Conservation (phyloP, 345 rosid species). For the Chamaenerion angustifolium region DNA sequence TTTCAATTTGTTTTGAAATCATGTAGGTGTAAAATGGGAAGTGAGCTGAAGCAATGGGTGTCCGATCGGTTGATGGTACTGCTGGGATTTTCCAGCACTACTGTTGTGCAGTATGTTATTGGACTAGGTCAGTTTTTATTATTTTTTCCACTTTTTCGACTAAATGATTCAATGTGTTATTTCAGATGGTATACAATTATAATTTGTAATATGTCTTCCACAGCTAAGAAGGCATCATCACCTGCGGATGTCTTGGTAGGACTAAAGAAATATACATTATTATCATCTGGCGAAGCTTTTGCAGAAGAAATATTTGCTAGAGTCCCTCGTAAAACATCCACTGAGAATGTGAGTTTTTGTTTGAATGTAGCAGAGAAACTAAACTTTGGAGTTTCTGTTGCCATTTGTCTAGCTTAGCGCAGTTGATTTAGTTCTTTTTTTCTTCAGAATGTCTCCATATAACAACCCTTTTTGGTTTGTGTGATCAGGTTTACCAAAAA, state of each 20-base stretch:
- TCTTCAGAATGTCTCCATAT: no score
- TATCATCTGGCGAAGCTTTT: constrained; percentile 7
- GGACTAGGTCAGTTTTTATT: constrained; percentile 32
- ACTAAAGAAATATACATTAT: constrained; percentile 37
- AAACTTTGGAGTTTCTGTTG: not conserved
- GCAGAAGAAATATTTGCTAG: constrained; percentile 11
- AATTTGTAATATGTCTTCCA: no score
- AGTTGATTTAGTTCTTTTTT: not conserved
- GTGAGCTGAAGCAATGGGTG: constrained; percentile 67
- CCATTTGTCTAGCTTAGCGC: not conserved
- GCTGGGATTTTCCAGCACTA: constrained; percentile 59
- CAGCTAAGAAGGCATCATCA: constrained; percentile 52
- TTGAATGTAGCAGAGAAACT: not conserved
- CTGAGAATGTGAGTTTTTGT: no score
- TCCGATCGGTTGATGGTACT: constrained; percentile 67
- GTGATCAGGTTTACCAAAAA: constrained; percentile 52
- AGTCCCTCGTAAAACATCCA: constrained; percentile 14
- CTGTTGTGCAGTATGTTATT: constrained; percentile 59
- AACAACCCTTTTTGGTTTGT: not conserved
- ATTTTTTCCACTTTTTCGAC: not conserved
- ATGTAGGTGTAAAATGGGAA: constrained; percentile 26
- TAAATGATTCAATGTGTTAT: not conserved
- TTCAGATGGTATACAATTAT: not conserved
- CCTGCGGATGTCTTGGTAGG: constrained; percentile 34
- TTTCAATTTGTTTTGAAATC: no score